A percentile compares a stretch with the other conserved stretches of the same genome.
Conservation (phyloP, 805 yeast species). For the Metschnikowia borealis region DNA sequence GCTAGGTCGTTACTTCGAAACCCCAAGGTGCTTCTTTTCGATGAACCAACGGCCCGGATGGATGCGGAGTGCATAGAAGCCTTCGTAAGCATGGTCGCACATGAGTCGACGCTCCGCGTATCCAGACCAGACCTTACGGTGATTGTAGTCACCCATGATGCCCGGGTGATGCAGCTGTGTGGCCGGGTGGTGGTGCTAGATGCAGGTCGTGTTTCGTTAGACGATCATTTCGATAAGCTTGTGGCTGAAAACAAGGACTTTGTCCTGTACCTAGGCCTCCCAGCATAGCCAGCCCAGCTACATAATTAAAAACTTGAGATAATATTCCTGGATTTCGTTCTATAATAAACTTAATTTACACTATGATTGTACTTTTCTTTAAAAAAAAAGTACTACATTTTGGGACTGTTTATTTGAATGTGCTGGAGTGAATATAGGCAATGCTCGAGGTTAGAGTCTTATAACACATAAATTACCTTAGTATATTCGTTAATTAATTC, state of each 20-base stretch:
- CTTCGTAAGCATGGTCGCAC: constrained; percentile 48
- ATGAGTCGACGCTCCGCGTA: constrained; percentile 18
- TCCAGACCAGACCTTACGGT: constrained; percentile 32
- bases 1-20: constrained; percentile 73
- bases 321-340: too few relatives aligned
- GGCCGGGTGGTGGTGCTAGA: constrained; percentile 47
- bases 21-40: constrained; percentile 67
- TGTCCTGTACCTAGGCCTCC: background rate
- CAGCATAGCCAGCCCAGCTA: too few relatives aligned
- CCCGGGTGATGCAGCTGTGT: constrained; percentile 58
- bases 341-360: too few relatives aligned
- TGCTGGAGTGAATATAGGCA: too few relatives aligned
- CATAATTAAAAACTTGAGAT: too few relatives aligned
- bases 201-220: constrained; percentile 46
- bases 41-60: constrained; percentile 87
- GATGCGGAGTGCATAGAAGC: constrained; percentile 57
- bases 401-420: too few relatives aligned
- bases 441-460: too few relatives aligned
- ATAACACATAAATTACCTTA: too few relatives aligned
- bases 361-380: too few relatives aligned
- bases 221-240: constrained; percentile 37
- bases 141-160: constrained; percentile 71
- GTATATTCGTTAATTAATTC: too few relatives aligned
- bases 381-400: too few relatives aligned
- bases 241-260: constrained; percentile 23